Evolutionary conservation across 768 basidiomycete genomes (phyloP), one percentile per base, ranked within the genome.

Genomic region (Royoungia palumana): DNA sequence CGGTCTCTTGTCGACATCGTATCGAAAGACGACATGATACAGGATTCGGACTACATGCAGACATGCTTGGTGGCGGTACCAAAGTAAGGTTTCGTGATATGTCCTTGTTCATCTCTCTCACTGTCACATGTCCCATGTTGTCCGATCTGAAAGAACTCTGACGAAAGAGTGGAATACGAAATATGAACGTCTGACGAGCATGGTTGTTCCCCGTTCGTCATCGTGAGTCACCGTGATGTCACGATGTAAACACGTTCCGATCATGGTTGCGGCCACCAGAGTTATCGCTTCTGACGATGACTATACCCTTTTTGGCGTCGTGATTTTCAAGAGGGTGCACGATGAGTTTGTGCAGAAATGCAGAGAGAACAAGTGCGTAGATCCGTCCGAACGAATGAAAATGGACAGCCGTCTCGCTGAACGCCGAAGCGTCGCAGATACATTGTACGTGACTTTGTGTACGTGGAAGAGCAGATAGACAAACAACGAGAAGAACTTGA

Each of bases 311-410:
- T 93, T 87, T 60, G 75, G 80, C 12, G 91, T 92, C 5, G 89
- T 94, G 34, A 73, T 96, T 30, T 99, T 99, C 79, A 83, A 83
- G 61, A 84, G 88, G 57, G 83, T 92, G 32, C 87, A 89, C 62
- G 96, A 98, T 56, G 88, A 94, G 49, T 97, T 95, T 65, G 69
- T 83, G 3, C 94, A 97, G 70, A 94, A 89, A 64, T 95, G 92
- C 63, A 76, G 96, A 51, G 96, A 98, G 67, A 85, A 91, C 68
- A 98, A 95, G 93, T 95, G 59, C 56, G 78, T 70, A 35, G 21
- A 25, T 53, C 43, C 28, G 36, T 12, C 17, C 39, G 46, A 25
- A 28, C 17, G 19, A 22, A 30, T 19, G 20, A 19, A 47, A 20
- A 36, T 32, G 36, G 25, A 44, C 38, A 35, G 32, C 14, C 22